phyloP scores from a whole-genome alignment of 805 yeast species.

The Candida methanosorbosa region DNA sequence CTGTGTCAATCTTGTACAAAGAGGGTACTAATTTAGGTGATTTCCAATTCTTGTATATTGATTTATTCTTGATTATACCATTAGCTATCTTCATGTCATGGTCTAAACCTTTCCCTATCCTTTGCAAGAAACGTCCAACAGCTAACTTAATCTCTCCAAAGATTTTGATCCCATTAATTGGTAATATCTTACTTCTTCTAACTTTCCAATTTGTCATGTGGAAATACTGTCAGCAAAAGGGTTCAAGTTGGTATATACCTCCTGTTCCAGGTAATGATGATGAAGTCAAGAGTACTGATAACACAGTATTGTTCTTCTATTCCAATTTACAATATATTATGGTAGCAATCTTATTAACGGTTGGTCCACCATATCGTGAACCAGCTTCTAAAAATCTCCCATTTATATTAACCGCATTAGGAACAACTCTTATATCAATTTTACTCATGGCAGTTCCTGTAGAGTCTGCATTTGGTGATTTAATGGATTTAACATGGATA shows the following conservation, averaged over 20 bases:
- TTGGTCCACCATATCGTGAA: constrained; percentile 90
- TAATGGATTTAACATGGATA: constrained; percentile 70
- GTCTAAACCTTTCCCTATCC: constrained; percentile 65
- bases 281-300: constrained; percentile 81
- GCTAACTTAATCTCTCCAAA: constrained; percentile 90
- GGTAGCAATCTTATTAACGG: constrained; percentile 75
- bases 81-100: constrained; percentile 97
- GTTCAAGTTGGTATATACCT: constrained; percentile 64
- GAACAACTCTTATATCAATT: constrained; percentile 42
- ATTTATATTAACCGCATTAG: constrained; percentile 52
- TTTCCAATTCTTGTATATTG: constrained; percentile 93
- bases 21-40: constrained; percentile 93
- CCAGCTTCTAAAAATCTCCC: constrained; percentile 61
- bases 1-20: constrained; percentile 78
- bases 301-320: constrained; percentile 73
- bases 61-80: constrained; percentile 82
- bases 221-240: constrained; percentile 31
- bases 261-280: constrained; percentile 80
- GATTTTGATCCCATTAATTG: constrained; percentile 72
- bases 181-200: constrained; percentile 59
- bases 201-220: constrained; percentile 64
- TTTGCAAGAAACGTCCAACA: constrained; percentile 76
- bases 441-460: constrained; percentile 47
- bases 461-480: constrained; percentile 45
- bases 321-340: constrained; percentile 87